Conservation (phyloP, 805 yeast genomes). For the Kodamaea leandrae region DNA sequence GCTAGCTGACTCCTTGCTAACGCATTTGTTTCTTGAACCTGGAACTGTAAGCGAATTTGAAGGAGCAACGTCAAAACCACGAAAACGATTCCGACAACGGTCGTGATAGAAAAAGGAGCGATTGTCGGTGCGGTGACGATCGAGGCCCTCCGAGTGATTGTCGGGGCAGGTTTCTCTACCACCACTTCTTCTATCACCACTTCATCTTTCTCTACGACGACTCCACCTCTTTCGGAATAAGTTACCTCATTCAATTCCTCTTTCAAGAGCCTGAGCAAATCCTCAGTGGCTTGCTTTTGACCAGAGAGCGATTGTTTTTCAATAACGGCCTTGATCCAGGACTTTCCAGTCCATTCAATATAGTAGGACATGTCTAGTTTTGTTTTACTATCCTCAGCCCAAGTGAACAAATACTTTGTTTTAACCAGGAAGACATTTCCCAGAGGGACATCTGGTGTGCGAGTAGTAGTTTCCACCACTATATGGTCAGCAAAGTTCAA, state of each 20-base stretch:
- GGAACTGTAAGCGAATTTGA: constrained; percentile 19
- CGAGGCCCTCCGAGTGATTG: constrained; percentile 11
- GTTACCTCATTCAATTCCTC: constrained; percentile 29
- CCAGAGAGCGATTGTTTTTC: constrained; percentile 75
- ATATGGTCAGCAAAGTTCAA: constrained; percentile 48
- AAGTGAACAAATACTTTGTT: constrained; percentile 55
- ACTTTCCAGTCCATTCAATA: constrained; percentile 70
- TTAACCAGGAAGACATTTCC: constrained; percentile 65
- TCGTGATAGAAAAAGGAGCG: neutral
- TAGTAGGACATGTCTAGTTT: constrained; percentile 50
- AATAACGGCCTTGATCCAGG: constrained; percentile 75
- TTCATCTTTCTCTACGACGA: neutral
- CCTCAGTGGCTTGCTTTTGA: constrained; percentile 60
- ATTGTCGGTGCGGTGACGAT: neutral
- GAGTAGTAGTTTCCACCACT: constrained; percentile 54
- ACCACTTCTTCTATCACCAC: neutral
- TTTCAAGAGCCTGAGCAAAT: constrained; percentile 47
- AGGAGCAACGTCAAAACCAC: constrained; percentile 19
- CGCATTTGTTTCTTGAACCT: constrained; percentile 22
- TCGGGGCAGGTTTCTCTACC: neutral
- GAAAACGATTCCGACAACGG: constrained; percentile 20
- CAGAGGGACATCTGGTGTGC: constrained; percentile 81
- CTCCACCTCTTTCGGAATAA: constrained; percentile 18
- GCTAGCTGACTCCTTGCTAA: constrained; percentile 19
- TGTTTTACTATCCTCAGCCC: constrained; percentile 62